Evolutionary conservation across 768 basidiomycete genomes (phyloP), one percentile per base, ranked within the genome.

Genomic region (Baorangia bicolor): DNA sequence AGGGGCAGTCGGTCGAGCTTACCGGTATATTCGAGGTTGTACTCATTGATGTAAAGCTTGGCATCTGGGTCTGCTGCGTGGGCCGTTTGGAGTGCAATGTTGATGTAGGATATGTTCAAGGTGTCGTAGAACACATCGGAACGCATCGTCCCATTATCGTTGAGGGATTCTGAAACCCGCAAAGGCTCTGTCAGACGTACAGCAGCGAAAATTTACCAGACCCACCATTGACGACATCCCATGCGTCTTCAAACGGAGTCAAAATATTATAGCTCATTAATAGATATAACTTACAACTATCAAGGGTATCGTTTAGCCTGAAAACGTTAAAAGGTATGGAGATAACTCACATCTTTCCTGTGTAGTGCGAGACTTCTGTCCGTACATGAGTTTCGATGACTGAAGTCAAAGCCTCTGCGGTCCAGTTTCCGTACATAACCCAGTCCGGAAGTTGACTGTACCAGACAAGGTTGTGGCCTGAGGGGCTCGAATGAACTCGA

Each of bases 111-210:
- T 6, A 75, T 70, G n/a, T 78, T 77, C 25, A 79, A 73, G 3
- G 77, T 78, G 58, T 75, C 75, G 70, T 74, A 83, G 73, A 84
- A 86, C 16, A 86, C 75, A 49, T 77, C 71, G 20, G 69, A 51
- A 40, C 83, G 78, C 69, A 73, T 82, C 10, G 81, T 82, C 20
- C 85, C 84, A 59, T 85, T 76, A 31, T 85, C 84, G 59, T 84
- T 81, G 72, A 66, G 38, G 30, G 64, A 54, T 40, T 66, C 61
- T 64, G 30, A 28, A 20, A 45, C 20, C 10, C 34, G 12, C 10
- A 21, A 27, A 35, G 20, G 33, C 28, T 34, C 10, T 14, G 9
- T 49, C 21, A 57, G 33, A 48, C 16, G 12, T 28, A n/a, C 11
- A 34, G 8, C 13, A 52, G 8, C 12, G 2, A 37, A 28, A 16